Conservation (phyloP, 768 basidiomycete genomes). For the Russula emetica region DNA sequence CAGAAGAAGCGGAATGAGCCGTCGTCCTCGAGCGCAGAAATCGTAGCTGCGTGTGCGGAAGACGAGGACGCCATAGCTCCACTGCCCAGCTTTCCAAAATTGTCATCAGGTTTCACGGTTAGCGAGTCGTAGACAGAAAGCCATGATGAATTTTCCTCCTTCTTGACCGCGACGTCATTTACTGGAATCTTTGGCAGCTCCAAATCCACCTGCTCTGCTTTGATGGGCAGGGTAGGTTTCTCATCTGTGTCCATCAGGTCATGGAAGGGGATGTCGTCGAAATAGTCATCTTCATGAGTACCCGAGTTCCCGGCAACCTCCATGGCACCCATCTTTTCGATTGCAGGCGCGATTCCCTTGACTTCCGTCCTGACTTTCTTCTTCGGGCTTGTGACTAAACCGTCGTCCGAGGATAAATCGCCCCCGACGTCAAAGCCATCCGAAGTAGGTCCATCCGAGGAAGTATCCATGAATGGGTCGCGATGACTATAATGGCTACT, state of each 20-base stretch:
- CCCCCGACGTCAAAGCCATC: slow-evolving; percentile 29
- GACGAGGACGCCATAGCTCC: slow-evolving; percentile 30
- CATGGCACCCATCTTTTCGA: slow-evolving; percentile 53
- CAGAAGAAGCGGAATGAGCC: slow-evolving; percentile 90
- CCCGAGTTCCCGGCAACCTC: slow-evolving; percentile 44
- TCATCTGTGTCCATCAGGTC: slow-evolving; percentile 58
- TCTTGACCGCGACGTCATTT: slow-evolving; percentile 34
- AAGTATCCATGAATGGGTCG: slow-evolving; percentile 29
- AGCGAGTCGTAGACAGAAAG: slow-evolving; percentile 72
- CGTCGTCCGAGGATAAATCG: slow-evolving; percentile 51
- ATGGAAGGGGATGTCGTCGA: slow-evolving; percentile 57
- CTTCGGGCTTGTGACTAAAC: slow-evolving; percentile 59
- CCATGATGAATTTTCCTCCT: slow-evolving; percentile 60
- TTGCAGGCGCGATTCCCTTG: slow-evolving; percentile 49
- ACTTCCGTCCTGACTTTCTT: slow-evolving; percentile 55
- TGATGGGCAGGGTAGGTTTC: slow-evolving; percentile 41
- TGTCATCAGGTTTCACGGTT: slow-evolving; percentile 55
- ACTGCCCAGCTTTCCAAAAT: slow-evolving; percentile 46
- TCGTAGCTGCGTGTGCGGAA: slow-evolving; percentile 37
- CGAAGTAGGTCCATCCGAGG: slow-evolving; percentile 34
- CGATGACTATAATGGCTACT: slow-evolving; percentile 21
- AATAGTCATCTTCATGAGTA: slow-evolving; percentile 36
- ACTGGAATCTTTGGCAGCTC: slow-evolving; percentile 30
- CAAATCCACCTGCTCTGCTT: slow-evolving; percentile 29
- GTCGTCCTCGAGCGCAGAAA: slow-evolving; percentile 72